phyloP scores from a whole-genome alignment of 768 basidiomycete species.

The Lactarius psammicola region DNA sequence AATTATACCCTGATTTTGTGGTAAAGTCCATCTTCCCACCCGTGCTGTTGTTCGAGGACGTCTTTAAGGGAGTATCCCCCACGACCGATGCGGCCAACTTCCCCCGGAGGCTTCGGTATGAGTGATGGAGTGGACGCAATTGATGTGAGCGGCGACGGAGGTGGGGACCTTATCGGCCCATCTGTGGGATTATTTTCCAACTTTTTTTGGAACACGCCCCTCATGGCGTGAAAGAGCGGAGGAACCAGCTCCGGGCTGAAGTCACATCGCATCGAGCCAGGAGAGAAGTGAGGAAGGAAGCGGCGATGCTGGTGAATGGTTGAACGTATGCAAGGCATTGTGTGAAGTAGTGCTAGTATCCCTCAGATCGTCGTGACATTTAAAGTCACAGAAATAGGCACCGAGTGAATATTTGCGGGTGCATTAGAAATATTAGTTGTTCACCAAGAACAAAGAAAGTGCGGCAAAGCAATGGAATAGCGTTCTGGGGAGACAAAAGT shows the following conservation, averaged over 20 bases:
- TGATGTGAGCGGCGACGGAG: neutral
- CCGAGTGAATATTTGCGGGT: too few species aligned
- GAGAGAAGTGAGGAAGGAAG: slow-evolving; percentile 9
- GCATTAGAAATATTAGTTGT: too few species aligned
- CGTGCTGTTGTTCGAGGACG: neutral
- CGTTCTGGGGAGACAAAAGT: too few species aligned
- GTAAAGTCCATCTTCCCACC: slow-evolving; percentile 6
- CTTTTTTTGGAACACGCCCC: neutral
- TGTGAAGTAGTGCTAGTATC: neutral
- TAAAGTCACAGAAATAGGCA: too few species aligned
- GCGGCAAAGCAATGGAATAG: too few species aligned
- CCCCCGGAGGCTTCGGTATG: slow-evolving; percentile 4
- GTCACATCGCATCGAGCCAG: neutral
- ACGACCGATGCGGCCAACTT: neutral
- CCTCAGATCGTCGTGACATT: too few species aligned
- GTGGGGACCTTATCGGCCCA: neutral
- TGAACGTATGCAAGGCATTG: neutral
- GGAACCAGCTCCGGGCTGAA: neutral
- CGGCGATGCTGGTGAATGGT: neutral
- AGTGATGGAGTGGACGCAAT: neutral
- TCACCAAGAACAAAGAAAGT: too few species aligned
- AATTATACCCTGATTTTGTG: neutral
- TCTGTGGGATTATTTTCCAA: neutral
- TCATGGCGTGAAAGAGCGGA: slow-evolving; percentile 1
- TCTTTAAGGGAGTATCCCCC: neutral